Evolutionary conservation across 305 asterid species (phyloP), one percentile per base, ranked within the genome.

Genomic region (Vinca major): DNA sequence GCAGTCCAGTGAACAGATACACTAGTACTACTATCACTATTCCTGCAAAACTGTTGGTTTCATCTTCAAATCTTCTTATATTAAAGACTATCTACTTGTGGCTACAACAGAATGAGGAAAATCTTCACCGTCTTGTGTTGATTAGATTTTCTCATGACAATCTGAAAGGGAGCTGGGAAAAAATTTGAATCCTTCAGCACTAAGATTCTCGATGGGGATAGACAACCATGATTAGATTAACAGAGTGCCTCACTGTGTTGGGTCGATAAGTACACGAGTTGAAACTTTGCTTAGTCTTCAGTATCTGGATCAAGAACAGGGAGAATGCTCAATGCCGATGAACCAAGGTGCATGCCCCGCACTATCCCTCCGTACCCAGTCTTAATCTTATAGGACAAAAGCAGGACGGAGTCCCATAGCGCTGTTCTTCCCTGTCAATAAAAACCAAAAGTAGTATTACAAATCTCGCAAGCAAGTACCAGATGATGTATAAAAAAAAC

Each of bases 391-490:
- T 83, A 74, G 89, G 93, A 88, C 41, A 92, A 79, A 44, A 92
- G 84, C 82, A 87, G 75, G 71, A 92, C 78, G 44, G 96, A 82
- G 78, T 92, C 98, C 98, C 98, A 92, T 3, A 92, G 74, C 14
- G 96, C 97, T 62, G 96, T 88, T 82, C 98, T 83, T 69, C 98
- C 98, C 97, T 92, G 93, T 55, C 78, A 81, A 71, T 12, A 16
- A 53, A 70, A 55, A 49, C 12, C 20, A 45, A 14, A 54, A 21
- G 53, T 41, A 21, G 60, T 6, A n/a, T 65, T 14, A 75, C 19
- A 47, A 58, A 66, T 47, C 54, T 56, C 36, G 21, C 40, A 51
- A 4, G n/a, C 52, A 41, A 45, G 36, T 2, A 7, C 2, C 11
- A 21, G 14, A 47, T 11, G 11, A 11, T 37, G 16, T 11, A 39